Evolutionary conservation across 768 basidiomycete species (phyloP).

Genomic region (Panaeolus cyanescens): DNA sequence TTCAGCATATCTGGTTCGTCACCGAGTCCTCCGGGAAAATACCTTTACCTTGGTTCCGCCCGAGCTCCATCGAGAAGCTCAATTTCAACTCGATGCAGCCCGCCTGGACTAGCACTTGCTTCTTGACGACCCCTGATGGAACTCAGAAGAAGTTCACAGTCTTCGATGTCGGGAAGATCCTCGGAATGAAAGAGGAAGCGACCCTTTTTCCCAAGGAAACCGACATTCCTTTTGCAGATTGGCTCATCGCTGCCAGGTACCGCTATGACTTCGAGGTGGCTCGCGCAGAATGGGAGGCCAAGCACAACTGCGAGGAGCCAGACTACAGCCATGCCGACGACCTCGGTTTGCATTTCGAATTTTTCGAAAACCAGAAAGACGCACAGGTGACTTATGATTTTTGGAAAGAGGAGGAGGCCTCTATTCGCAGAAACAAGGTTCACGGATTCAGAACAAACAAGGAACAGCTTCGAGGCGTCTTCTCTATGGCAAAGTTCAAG

Average conservation of each 20-base stretch:
- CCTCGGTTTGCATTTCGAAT: not conserved
- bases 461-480: not conserved
- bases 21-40: slow-evolving; percentile 8
- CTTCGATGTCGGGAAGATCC: slow-evolving; percentile 3
- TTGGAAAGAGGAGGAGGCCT: slow-evolving; percentile 6
- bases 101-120: slow-evolving; percentile 21
- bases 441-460: not conserved
- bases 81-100: slow-evolving; percentile 21
- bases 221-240: slow-evolving; percentile 10
- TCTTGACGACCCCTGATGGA: slow-evolving; percentile 14
- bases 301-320: no score
- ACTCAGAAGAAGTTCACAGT: not conserved
- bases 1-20: slow-evolving; percentile 12
- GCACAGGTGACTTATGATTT: slow-evolving; percentile 1
- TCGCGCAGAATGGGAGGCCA: no score
- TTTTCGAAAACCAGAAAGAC: slow-evolving; percentile 3
- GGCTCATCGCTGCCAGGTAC: not conserved
- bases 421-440: not conserved
- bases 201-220: slow-evolving; percentile 1
- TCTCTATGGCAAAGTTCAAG: no score
- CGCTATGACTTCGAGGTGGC: not conserved
- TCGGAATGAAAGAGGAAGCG: not conserved
- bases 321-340: no score
- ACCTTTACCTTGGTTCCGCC: slow-evolving; percentile 11
- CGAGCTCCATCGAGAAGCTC: slow-evolving; percentile 18